Conservation (phyloP, 2,329 filamentous ascomycete genomes). For the Aspergillus clavatus region DNA sequence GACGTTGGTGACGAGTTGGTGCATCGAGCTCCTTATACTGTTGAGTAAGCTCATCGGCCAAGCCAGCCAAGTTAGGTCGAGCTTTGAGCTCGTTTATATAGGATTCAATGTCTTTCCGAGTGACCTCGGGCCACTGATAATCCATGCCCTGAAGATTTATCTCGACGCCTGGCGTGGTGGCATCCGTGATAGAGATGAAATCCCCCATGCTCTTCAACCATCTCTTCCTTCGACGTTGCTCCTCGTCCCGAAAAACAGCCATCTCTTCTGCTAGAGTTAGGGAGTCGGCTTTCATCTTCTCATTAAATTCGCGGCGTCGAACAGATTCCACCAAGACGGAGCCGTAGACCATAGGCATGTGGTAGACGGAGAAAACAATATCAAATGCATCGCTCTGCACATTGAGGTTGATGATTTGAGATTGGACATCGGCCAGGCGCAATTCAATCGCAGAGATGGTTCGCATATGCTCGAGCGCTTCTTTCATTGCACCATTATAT, state of each 20-base stretch:
- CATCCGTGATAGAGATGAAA: slow-evolving; percentile 62
- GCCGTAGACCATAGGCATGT: slow-evolving; percentile 84
- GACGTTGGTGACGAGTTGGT: slow-evolving; percentile 80
- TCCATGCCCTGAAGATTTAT: slow-evolving; percentile 79
- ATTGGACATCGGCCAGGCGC: slow-evolving; percentile 65
- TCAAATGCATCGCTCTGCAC: slow-evolving; percentile 79
- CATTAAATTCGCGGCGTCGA: slow-evolving; percentile 80
- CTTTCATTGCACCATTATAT: slow-evolving; percentile 63
- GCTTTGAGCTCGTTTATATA: slow-evolving; percentile 64
- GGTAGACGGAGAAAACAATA: slow-evolving; percentile 70
- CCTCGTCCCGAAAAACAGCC: slow-evolving; percentile 86
- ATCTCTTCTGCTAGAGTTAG: slow-evolving; percentile 87
- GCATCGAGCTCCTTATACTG: slow-evolving; percentile 73
- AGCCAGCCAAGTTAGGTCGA: slow-evolving; percentile 59
- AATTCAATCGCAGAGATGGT: slow-evolving; percentile 75
- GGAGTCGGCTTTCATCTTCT: slow-evolving; percentile 84
- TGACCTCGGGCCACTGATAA: slow-evolving; percentile 72
- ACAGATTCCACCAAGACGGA: slow-evolving; percentile 83
- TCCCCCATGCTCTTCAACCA: slow-evolving; percentile 85
- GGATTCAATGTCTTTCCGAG: slow-evolving; percentile 68
- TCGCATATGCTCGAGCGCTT: slow-evolving; percentile 71
- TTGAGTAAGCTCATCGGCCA: slow-evolving; percentile 68
- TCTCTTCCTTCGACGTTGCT: slow-evolving; percentile 78
- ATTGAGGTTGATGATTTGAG: slow-evolving; percentile 65
- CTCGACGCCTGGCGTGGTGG: slow-evolving; percentile 70